Conservation (phyloP, 2,329 filamentous ascomycete species). For the Fusarium sp. region DNA sequence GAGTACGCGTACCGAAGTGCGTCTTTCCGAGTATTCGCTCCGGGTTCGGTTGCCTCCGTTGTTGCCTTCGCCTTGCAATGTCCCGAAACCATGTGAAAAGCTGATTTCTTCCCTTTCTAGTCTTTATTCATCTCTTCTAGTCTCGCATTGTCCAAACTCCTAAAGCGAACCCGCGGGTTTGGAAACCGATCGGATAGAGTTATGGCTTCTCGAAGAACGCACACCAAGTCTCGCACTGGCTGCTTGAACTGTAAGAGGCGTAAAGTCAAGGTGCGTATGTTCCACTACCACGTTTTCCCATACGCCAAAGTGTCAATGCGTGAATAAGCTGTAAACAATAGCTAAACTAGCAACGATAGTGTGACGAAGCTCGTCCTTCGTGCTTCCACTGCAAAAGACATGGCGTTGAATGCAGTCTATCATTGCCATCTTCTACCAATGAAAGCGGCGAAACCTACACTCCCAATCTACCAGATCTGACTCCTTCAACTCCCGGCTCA, state of each 20-base stretch:
- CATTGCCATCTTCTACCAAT: slow-evolving; percentile 5
- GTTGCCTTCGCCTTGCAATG: slow-evolving; percentile 6
- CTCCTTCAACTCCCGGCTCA: slow-evolving; percentile 29
- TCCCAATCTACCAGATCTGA: slow-evolving; percentile 27
- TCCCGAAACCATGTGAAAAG: slow-evolving; percentile 18
- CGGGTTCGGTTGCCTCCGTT: slow-evolving; percentile 9
- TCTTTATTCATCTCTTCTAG: slow-evolving; percentile 1
- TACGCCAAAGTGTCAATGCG: not conserved
- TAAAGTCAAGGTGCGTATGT: slow-evolving; percentile 50
- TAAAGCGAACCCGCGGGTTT: slow-evolving; percentile 41
- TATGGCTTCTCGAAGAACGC: slow-evolving; percentile 46
- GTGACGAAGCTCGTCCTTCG: slow-evolving; percentile 46
- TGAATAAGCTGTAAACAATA: not conserved
- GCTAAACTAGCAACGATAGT: slow-evolving; percentile 32
- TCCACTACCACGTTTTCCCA: not conserved
- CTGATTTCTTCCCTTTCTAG: slow-evolving; percentile 9
- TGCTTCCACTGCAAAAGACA: slow-evolving; percentile 50
- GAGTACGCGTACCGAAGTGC: slow-evolving; percentile 39
- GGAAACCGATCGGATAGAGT: slow-evolving; percentile 3
- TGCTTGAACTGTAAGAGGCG: slow-evolving; percentile 50
- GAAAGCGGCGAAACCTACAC: not conserved
- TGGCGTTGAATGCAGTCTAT: slow-evolving; percentile 47
- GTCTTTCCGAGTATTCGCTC: slow-evolving; percentile 41
- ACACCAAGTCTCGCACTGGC: slow-evolving; percentile 52
- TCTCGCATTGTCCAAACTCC: slow-evolving; percentile 5